Percentiles rank a stretch among this genome's conserved stretches.
These are phyloP conservation scores for Aspergillus quadricinctus DNA, from an alignment of 2,329 filamentous ascomycete genomes.

Conservation along the genomic window DNA sequence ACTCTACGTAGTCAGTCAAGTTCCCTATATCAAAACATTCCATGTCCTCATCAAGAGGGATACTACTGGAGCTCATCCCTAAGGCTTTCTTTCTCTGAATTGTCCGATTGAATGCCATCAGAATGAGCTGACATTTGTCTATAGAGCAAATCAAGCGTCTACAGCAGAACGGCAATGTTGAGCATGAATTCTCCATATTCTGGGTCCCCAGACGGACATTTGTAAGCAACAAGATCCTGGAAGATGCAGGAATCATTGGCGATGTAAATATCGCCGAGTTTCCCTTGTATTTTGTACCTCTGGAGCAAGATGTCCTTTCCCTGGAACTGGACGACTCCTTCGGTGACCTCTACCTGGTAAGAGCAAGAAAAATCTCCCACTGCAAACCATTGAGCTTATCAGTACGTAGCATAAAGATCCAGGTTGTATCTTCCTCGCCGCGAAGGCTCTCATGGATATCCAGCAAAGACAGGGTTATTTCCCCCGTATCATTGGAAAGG, in stretches of 20 bases:
- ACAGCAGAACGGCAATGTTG: conserved; percentile 78
- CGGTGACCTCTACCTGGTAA: conserved; percentile 74
- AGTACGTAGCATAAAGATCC: conserved; percentile 68
- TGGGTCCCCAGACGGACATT: conserved; percentile 92
- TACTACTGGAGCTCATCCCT: conserved; percentile 33
- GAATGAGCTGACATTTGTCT: conserved; percentile 53
- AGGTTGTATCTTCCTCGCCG: conserved; percentile 81
- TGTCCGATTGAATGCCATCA: conserved; percentile 48
- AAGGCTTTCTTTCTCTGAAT: conserved; percentile 38
- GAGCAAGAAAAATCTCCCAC: conserved; percentile 9
- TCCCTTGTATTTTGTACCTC: conserved; percentile 81
- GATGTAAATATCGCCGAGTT: conserved; percentile 87
- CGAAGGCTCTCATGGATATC: conserved; percentile 88
- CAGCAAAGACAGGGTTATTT: conserved; percentile 91
- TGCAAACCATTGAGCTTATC: not conserved
- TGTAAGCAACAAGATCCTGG: conserved; percentile 84
- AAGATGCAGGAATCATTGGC: conserved; percentile 87
- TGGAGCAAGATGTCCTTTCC: conserved; percentile 88
- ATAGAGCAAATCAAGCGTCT: conserved; percentile 87
- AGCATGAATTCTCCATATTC: conserved; percentile 95
- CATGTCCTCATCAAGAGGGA: not conserved
- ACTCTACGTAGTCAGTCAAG: conserved; percentile 56
- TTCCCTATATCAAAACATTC: conserved; percentile 46
- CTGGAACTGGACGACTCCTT: conserved; percentile 86
- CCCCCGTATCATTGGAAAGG: conserved; percentile 90